Conservation (phyloP, 108 stramenopile species). For the Nitzschia sp. region DNA sequence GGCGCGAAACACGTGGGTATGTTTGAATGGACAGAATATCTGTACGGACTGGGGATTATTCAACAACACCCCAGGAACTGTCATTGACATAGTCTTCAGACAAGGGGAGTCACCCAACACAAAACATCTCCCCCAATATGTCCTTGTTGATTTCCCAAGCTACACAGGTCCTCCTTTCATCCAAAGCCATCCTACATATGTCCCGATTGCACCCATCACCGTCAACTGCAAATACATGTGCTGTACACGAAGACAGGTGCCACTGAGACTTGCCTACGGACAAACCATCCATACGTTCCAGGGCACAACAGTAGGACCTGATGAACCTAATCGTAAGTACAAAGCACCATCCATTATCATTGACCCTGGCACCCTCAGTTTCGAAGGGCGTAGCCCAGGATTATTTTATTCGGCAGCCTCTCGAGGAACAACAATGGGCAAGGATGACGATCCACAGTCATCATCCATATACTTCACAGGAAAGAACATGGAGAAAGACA, state of each 20-base stretch:
- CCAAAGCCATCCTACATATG: neutral
- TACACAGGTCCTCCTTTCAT: neutral
- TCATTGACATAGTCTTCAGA: neutral
- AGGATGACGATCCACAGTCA: neutral
- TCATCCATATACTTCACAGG: neutral
- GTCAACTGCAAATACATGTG: neutral
- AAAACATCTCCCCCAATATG: neutral
- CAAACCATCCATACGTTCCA: neutral
- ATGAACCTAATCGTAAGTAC: neutral
- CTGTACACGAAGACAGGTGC: neutral
- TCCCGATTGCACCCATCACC: neutral
- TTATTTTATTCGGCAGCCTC: neutral
- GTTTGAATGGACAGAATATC: neutral
- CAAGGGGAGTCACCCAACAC: neutral
- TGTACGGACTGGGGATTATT: neutral
- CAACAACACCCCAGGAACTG: neutral
- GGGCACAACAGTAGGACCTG: neutral
- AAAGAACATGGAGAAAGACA: neutral
- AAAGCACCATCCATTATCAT: neutral
- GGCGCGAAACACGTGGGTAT: neutral
- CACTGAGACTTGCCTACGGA: neutral
- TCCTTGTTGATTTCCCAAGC: neutral
- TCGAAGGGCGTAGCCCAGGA: neutral
- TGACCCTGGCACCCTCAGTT: neutral
- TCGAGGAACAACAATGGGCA: neutral